phyloP scores from a whole-genome alignment of 257 asterid genomes.

The Coffea eugenioides region DNA sequence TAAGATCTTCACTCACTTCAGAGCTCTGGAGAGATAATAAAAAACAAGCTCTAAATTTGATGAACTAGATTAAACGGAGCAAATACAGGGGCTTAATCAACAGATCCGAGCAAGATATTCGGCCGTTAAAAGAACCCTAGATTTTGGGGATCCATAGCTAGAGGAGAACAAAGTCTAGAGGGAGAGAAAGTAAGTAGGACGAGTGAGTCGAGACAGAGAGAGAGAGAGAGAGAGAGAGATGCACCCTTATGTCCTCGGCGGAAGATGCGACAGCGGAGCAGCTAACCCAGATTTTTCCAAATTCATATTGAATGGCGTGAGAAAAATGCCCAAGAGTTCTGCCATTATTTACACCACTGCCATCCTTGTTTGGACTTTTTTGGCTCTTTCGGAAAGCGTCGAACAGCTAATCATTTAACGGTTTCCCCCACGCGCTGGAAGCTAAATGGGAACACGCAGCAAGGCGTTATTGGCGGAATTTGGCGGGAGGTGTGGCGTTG shows the following conservation, averaged over 20 bases:
- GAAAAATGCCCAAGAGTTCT: constrained; percentile 27
- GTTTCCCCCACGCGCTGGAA: background rate
- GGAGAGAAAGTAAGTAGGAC: constrained; percentile 20
- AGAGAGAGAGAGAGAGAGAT: constrained; percentile 23
- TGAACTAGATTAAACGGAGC: background rate
- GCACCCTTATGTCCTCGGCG: constrained; percentile 51
- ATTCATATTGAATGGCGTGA: constrained; percentile 18
- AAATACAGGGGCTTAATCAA: constrained; percentile 14
- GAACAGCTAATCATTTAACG: background rate
- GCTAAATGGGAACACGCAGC: background rate
- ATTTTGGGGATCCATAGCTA: constrained; percentile 44
- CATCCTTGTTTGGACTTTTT: constrained; percentile 15
- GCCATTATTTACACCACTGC: constrained; percentile 29
- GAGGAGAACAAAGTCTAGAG: constrained; percentile 20
- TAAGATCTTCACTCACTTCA: background rate
- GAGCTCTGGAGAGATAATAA: background rate
- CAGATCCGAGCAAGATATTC: constrained; percentile 24
- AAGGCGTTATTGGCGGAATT: too few relatives aligned
- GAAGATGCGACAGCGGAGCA: constrained; percentile 47
- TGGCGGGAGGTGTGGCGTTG: background rate
- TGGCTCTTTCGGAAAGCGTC: constrained; percentile 10
- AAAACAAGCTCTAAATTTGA: background rate
- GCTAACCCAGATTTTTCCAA: constrained; percentile 19
- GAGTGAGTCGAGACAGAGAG: constrained; percentile 17
- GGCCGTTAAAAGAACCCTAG: constrained; percentile 29